A percentile compares a stretch with the other conserved stretches of the same genome.
Evolutionary conservation across 345 rosid species (phyloP).

Genomic region (Rhodamnia rubescens): DNA sequence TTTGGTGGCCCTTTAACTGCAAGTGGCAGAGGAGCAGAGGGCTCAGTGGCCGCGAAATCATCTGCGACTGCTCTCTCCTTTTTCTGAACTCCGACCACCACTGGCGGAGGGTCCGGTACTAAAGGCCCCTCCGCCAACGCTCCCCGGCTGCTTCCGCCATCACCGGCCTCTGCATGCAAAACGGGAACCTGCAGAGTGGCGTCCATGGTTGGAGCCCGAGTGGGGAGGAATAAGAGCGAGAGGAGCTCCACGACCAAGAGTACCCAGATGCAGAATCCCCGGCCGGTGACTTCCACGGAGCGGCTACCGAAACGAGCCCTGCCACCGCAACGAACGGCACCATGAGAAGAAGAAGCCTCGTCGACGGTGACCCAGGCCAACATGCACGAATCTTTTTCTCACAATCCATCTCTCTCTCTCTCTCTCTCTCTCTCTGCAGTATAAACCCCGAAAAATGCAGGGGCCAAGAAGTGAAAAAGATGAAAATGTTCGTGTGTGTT

Average conservation of each 20-base stretch:
- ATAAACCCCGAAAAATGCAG: background rate
- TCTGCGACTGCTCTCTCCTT: background rate
- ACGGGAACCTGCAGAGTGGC: background rate
- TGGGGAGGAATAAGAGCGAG: background rate
- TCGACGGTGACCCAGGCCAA: constrained; percentile 10
- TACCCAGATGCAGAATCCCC: background rate
- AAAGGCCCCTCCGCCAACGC: background rate
- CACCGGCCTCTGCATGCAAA: background rate
- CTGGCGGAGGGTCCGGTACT: background rate
- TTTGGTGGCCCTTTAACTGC: background rate
- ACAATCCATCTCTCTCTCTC: background rate
- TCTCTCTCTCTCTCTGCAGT: background rate
- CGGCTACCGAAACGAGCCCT: constrained; percentile 18
- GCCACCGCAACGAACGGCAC: constrained; percentile 32
- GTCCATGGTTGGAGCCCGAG: background rate
- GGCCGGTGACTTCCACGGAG: constrained; percentile 7
- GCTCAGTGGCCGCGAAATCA: background rate
- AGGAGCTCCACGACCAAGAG: background rate
- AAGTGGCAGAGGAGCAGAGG: background rate
- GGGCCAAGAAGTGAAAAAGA: background rate
- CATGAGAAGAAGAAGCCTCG: constrained; percentile 27
- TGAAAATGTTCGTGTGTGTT: background rate
- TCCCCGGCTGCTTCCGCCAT: accelerated
- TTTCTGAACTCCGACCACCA: background rate
- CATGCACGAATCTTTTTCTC: constrained; percentile 9